These are phyloP conservation scores for Beta macrorhiza DNA, from an alignment of 179 eudicot species.

Conservation along the genomic window DNA sequence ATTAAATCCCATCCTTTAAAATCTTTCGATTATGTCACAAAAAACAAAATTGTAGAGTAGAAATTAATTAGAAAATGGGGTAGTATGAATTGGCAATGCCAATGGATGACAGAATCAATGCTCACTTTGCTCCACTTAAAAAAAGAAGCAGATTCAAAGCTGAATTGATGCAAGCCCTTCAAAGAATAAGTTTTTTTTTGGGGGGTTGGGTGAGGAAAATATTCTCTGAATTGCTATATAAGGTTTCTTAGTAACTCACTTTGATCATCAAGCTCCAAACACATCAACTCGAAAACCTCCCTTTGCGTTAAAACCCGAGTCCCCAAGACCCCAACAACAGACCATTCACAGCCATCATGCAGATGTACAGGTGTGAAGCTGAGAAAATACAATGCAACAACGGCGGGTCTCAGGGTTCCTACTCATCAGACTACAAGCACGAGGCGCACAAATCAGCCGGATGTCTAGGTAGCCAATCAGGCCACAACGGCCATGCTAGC, in stretches of 20 bases:
- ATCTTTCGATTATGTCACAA: neutral
- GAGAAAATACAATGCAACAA: slow-evolving; percentile 18
- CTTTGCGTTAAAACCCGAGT: neutral
- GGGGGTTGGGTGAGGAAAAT: no score
- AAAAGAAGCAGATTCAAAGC: neutral
- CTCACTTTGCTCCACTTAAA: no score
- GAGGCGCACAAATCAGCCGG: slow-evolving; percentile 12
- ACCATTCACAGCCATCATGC: slow-evolving; percentile 18
- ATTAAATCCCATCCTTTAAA: neutral
- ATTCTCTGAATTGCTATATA: slow-evolving; percentile 23
- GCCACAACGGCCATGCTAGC: neutral
- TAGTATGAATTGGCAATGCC: no score
- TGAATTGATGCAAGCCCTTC: neutral
- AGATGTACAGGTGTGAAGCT: slow-evolving; percentile 28
- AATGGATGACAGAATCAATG: no score
- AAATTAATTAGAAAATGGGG: no score
- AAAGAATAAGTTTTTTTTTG: no score
- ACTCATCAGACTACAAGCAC: slow-evolving; percentile 15
- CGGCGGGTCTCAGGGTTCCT: slow-evolving; percentile 11
- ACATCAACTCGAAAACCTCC: slow-evolving; percentile 10
- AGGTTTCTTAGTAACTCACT: slow-evolving; percentile 5
- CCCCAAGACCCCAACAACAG: neutral
- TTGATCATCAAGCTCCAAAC: slow-evolving; percentile 24
- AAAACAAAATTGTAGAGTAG: no score
- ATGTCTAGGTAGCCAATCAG: slow-evolving; percentile 9